Conservation (phyloP, 164 flowering plant genomes). For the Annona squamosa region DNA sequence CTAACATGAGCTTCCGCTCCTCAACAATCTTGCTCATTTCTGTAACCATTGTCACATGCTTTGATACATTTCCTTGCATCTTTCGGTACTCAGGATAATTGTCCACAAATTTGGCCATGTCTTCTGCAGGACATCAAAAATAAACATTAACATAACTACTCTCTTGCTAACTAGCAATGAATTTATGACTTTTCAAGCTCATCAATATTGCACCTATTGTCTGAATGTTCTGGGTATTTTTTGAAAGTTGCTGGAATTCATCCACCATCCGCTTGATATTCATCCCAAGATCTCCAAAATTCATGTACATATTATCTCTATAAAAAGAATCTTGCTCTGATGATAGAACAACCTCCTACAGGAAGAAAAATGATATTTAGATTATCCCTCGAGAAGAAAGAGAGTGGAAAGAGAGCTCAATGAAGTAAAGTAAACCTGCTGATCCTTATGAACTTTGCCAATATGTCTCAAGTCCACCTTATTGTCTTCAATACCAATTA, state of each 20-base stretch:
- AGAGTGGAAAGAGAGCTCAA: neutral
- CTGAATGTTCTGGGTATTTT: constrained; percentile 92
- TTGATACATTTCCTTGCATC: constrained; percentile 97
- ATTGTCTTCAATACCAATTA: constrained; percentile 87
- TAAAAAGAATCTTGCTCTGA: constrained; percentile 92
- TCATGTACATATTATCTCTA: constrained; percentile 90
- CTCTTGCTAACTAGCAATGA: neutral
- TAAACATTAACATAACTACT: neutral
- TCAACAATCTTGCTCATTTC: constrained; percentile 98
- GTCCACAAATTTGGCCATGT: constrained; percentile 98
- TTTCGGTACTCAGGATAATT: constrained; percentile 93
- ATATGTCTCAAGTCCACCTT: constrained; percentile 66
- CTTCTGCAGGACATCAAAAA: constrained; percentile 50
- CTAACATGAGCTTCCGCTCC: constrained; percentile 85
- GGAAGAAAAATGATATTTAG: constrained; percentile 5
- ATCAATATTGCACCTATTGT: constrained; percentile 58
- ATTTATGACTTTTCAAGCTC: neutral
- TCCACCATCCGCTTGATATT: constrained; percentile 93
- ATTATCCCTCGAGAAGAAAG: neutral
- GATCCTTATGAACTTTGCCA: constrained; percentile 67
- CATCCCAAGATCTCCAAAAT: constrained; percentile 98
- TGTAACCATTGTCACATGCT: constrained; percentile 91
- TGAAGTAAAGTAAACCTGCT: constrained; percentile 52
- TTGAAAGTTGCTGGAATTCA: constrained; percentile 89
- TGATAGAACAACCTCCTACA: constrained; percentile 87